Base-by-base conservation (phyloP, 202 grass and related monocot genomes). In the Saccharum hybrid region DNA sequence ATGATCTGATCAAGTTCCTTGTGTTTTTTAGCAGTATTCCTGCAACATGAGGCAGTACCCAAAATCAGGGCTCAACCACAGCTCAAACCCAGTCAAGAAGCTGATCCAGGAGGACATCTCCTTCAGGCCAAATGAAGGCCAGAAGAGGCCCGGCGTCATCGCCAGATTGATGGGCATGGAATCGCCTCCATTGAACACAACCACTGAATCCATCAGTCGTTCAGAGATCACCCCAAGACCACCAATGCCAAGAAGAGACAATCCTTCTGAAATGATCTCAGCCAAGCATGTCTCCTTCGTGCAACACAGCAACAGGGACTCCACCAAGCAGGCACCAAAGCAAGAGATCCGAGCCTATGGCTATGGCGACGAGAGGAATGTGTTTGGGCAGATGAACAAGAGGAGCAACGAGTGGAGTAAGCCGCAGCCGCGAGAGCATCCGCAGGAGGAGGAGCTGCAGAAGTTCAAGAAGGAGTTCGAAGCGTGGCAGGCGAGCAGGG, bases 111-210 rank as follows among this genome's bases (percentile, higher is more conserved):
- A 89, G 33, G 91, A 94, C 63, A 78, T 87, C 3, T 92, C 89
- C 19, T 79, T 83, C 63, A 72, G 87, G 84, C 45, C 46, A 10
- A 92, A 43, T 43, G 91, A 89, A 65, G 34, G 31, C 10, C 86
- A 74, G 8, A 99, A 88, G 46, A 94, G 79, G 86, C 96, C 89
- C 4, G 80, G 89, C 62, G 93, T 99, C 23, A 88, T 99, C 48
- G 96, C 96, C 46, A 88, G 93, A 38, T 52, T 99, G 85, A 99
- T 99, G 96, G 96, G 93, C 81, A 96, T 99, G 96, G 96, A 99
- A 16, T 77, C 83, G 26, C 85, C 92, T 18, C 93, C 93, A 52
- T 54, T 30, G 41, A 87, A 76, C 43, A 12, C 71, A 6, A 10
- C 37, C 37, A 66, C 65, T 63, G 87, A 92, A 72, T 68, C 85